These are phyloP conservation scores for Pisolithus tinctorius DNA, from an alignment of 768 basidiomycete genomes.

Conservation along the genomic window DNA sequence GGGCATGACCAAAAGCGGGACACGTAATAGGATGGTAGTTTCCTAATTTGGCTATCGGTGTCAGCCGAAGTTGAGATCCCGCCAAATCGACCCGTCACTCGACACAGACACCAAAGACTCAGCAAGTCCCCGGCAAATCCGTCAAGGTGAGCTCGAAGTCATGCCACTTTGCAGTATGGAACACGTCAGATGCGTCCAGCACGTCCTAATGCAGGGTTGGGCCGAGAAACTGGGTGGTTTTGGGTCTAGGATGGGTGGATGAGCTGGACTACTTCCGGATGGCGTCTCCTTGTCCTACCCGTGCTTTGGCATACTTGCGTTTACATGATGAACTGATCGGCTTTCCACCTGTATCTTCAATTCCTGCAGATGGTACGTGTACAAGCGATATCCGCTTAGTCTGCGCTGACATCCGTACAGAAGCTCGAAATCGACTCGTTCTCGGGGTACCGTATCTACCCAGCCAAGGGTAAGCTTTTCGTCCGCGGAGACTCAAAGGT, in stretches of 20 bases:
- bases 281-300: conserved; percentile 14
- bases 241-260: conserved; percentile 37
- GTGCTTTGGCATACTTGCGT: conserved; percentile 7
- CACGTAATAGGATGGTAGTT: not conserved
- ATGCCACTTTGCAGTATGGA: conserved; percentile 13
- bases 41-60: conserved; percentile 14
- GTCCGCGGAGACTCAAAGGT: conserved; percentile 97
- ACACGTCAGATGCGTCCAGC: conserved; percentile 7
- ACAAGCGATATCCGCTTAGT: not conserved
- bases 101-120: conserved; percentile 13
- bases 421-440: conserved; percentile 99
- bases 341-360: not conserved
- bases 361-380: conserved; percentile 20
- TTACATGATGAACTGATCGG: conserved; percentile 15
- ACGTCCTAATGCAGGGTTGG: not conserved
- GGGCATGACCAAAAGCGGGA: too few relatives aligned
- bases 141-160: conserved; percentile 53
- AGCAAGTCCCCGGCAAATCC: conserved; percentile 32
- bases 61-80: conserved; percentile 23
- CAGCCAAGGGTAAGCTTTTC: conserved; percentile 92
- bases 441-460: conserved; percentile 97
- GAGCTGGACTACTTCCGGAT: conserved; percentile 29
- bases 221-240: conserved; percentile 6
- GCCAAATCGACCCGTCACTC: conserved; percentile 8
- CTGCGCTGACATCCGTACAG: conserved; percentile 30